These are phyloP conservation scores for Echeveria elegans DNA, from an alignment of 164 flowering plant species.

Conservation along the genomic window DNA sequence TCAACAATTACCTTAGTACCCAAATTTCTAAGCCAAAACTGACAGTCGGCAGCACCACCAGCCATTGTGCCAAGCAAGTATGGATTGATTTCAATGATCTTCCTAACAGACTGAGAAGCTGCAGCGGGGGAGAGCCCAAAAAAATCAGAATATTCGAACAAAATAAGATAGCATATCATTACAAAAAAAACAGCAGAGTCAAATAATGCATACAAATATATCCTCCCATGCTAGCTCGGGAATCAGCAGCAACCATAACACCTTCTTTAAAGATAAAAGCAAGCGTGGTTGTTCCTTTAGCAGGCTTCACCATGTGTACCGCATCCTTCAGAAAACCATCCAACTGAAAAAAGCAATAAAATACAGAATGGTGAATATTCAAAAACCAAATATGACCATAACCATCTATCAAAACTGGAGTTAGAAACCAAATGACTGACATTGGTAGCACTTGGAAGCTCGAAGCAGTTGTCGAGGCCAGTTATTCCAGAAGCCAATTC, in stretches of 20 bases:
- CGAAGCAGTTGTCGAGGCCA: slow-evolving; percentile 37
- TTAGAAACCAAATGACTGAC: slow-evolving; percentile 30
- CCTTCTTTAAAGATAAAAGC: slow-evolving; percentile 98
- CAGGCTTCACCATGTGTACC: slow-evolving; percentile 89
- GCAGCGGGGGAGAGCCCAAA: slow-evolving; percentile 9
- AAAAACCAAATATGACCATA: not conserved
- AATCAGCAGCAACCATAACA: slow-evolving; percentile 99
- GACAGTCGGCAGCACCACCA: slow-evolving; percentile 99
- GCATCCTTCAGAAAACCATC: slow-evolving; percentile 89
- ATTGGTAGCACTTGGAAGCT: slow-evolving; percentile 38
- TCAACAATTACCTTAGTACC: slow-evolving; percentile 68
- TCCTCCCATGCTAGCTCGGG: slow-evolving; percentile 99
- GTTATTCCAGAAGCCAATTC: slow-evolving; percentile 26
- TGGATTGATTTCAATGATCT: slow-evolving; percentile 97
- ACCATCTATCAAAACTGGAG: not conserved
- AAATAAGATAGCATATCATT: not conserved
- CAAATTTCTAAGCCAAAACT: slow-evolving; percentile 95
- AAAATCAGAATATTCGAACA: not conserved
- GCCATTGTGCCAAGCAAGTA: slow-evolving; percentile 99
- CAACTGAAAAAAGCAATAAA: slow-evolving; percentile 37
- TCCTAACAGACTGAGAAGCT: slow-evolving; percentile 98
- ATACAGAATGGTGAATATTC: not conserved
- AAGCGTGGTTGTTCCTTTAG: slow-evolving; percentile 93
- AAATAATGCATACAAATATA: slow-evolving; percentile 49
- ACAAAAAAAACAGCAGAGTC: too few relatives aligned